Percentiles rank a stretch among this genome's conserved stretches.
Evolutionary conservation across 306 rosid species (phyloP).

Genomic region (Dryas alaskensis): DNA sequence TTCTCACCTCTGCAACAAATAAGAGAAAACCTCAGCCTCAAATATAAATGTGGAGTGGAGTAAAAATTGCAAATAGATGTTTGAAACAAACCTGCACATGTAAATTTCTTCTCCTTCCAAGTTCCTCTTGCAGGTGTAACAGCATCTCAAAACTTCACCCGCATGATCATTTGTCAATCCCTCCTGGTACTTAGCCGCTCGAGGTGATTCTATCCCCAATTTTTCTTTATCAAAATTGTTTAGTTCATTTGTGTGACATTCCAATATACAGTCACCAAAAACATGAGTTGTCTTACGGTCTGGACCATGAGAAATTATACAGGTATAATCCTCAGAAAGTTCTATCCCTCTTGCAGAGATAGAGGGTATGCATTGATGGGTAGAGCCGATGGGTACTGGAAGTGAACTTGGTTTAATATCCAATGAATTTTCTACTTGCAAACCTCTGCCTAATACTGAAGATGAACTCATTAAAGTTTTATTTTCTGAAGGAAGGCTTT

Average conservation of each 20-base stretch:
- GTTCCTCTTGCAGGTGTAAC: slow-evolving; percentile 53
- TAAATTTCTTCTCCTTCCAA: slow-evolving; percentile 47
- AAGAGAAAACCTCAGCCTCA: slow-evolving; percentile 16
- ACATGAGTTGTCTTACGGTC: slow-evolving; percentile 76
- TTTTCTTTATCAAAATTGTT: slow-evolving; percentile 48
- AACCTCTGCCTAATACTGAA: slow-evolving; percentile 23
- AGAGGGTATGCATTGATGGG: slow-evolving; percentile 43
- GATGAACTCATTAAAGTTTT: slow-evolving; percentile 29
- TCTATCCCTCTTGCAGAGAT: slow-evolving; percentile 76
- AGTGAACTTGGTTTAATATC: slow-evolving; percentile 52
- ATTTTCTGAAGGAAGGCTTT: slow-evolving; percentile 31
- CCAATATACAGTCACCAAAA: slow-evolving; percentile 88
- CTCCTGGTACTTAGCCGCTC: slow-evolving; percentile 26
- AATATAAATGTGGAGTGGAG: slow-evolving; percentile 12
- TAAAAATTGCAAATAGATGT: neutral
- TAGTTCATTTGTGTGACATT: slow-evolving; percentile 56
- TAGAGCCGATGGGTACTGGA: slow-evolving; percentile 55
- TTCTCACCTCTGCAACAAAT: slow-evolving; percentile 49
- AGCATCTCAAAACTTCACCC: slow-evolving; percentile 35
- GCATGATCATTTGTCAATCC: slow-evolving; percentile 26
- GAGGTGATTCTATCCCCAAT: slow-evolving; percentile 35
- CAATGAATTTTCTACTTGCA: slow-evolving; percentile 34
- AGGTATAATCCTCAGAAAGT: slow-evolving; percentile 91
- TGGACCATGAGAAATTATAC: slow-evolving; percentile 93
- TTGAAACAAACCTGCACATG: slow-evolving; percentile 50